phyloP scores from a whole-genome alignment of 306 rosid genomes.

The Dalbergia cultrata region DNA sequence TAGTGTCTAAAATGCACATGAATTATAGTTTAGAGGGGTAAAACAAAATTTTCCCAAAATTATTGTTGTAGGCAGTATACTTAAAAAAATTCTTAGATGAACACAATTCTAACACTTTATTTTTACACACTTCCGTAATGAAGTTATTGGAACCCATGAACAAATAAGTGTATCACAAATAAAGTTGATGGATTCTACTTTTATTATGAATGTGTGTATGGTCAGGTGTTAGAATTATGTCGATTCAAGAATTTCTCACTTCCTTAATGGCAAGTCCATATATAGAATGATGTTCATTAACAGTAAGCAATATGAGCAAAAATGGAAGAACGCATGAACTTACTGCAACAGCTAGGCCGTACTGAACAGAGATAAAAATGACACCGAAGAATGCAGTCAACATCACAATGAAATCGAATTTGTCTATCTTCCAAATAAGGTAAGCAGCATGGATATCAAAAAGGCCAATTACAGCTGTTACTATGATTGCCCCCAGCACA shows the following conservation, averaged over 20 bases:
- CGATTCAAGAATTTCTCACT: too few relatives aligned
- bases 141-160: too few relatives aligned
- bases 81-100: too few relatives aligned
- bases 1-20: too few relatives aligned
- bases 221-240: too few relatives aligned
- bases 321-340: slow-evolving; percentile 38
- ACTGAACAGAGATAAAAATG: slow-evolving; percentile 82
- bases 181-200: too few relatives aligned
- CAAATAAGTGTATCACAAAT: too few relatives aligned
- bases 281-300: neutral
- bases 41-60: neutral
- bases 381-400: slow-evolving; percentile 83
- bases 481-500: slow-evolving; percentile 83
- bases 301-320: neutral
- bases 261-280: neutral
- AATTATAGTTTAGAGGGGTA: too few relatives aligned
- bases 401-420: slow-evolving; percentile 79
- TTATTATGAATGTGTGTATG: too few relatives aligned
- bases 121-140: too few relatives aligned
- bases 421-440: slow-evolving; percentile 80
- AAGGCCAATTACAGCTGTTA: slow-evolving; percentile 89
- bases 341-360: slow-evolving; percentile 89
- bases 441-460: slow-evolving; percentile 74
- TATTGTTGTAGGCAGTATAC: neutral
- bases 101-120: too few relatives aligned